Evolutionary conservation across 495 filamentous ascomycete species (phyloP), one percentile per base, ranked within the genome.

Genomic region (Immersiella caudata): DNA sequence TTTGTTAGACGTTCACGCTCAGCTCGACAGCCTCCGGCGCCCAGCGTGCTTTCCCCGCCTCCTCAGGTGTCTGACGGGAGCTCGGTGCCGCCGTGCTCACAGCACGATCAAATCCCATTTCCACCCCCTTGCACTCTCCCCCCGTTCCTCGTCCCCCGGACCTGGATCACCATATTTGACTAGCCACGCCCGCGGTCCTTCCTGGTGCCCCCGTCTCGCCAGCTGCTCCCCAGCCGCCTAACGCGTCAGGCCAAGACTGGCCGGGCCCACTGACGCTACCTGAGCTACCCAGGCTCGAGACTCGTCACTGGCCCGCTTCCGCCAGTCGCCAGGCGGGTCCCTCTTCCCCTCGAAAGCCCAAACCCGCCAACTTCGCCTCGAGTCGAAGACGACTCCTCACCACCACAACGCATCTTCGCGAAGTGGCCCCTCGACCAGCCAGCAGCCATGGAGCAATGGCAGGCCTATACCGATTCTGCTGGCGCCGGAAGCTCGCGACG

Each of bases 381-480:
- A 50, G 56, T 36, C 66, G 35, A 16, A 22, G 60, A 27, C 64
- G 56, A 67, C 67, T 61, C 67, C 64, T 57, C 70, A 72, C 62
- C 66, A 66, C 33, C 61, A 63, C 26, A 50, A 36, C 20, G 24
- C 26, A 27, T 29, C 49, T 55, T 29, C 25, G 49, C 57, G 33
- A 66, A 56, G 26, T 56, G 66, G 40, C 60, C 67, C 52, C 50
- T 63, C 60, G 68, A 60, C 55, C 60, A 67, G 60, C 72, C 71
- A 69, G 63, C 76, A 77, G 78, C 78, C 79, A 86, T 86, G 84
- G 84, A 86, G 81, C 83, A 81, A 81, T 86, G 82, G 82, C 83
- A 84, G 77, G 72, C 78, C 68, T 85, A 84, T 72, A 71, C 74
- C 68, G 82, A 84, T 71, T 71, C 79, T 67, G 66, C 75, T 59